Base-by-base conservation (phyloP, 805 yeast genomes). In the Wickerhamiella australiensis region DNA sequence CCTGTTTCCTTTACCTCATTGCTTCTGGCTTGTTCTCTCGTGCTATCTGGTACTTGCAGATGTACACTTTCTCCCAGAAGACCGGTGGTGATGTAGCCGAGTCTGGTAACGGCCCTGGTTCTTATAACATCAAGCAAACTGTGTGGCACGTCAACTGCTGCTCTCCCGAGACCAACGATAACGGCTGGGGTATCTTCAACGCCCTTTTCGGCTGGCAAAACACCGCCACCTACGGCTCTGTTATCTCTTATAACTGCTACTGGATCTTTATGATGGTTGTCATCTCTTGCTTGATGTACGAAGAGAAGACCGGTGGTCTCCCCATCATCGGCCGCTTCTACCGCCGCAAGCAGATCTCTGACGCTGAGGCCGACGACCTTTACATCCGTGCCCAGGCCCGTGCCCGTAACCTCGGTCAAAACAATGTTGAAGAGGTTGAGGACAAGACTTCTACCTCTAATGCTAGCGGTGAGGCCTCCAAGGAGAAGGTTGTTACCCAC, bases 91-190 rank as follows among this genome's bases (percentile, higher is more conserved):
- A 90, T 70, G 95, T 94, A 22, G 76, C 95, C 35, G 97, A 90
- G 68, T 70, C 73, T 59, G 97, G 97, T 60, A 74, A 80, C 49
- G 98, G 98, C 58, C 90, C 95, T 40, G 98, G 98, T 63, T 82
- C 96, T 22, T 90, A 90, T 68, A 80, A 90, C 67, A 77, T 90
- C 60, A 60, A 72, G 46, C 75, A 75, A 61, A 68, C 83, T 12
- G 96, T 90, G 23, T 90, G 95, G 88, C 98, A 90, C 69, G 94
- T 90, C 54, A 87, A 90, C 75, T 90, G 96, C 71, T 90, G 97
- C 72, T 87, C 87, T 68, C 96, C 96, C 42, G 88, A 82, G 66
- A 45, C 54, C 22, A 72, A 74, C 52, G 90, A 82, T 68, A 58
- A 57, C 42, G 97, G 96, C 70, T 90, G 97, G 97, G 95, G 87